These are phyloP conservation scores for Globisporangium sylvaticum DNA, from an alignment of 352 stramenopile genomes.

Conservation along the genomic window DNA sequence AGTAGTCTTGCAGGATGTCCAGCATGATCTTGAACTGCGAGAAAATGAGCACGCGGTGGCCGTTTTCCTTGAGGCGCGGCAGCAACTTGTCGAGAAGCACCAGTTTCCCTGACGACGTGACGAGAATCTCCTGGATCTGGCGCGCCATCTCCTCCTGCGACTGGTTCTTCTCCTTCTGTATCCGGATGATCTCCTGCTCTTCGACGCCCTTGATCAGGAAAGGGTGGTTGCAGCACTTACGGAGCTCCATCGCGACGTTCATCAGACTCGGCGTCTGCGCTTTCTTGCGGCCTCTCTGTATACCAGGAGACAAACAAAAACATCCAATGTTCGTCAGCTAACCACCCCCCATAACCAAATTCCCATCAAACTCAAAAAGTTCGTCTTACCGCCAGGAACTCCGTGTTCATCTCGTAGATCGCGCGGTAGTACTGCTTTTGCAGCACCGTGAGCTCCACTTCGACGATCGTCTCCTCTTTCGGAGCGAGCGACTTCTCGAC, in stretches of 20 bases:
- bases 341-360: not conserved
- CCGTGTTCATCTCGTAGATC: slow-evolving; percentile 92
- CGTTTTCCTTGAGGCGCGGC: slow-evolving; percentile 92
- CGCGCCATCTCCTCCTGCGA: slow-evolving; percentile 46
- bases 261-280: slow-evolving; percentile 81
- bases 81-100: slow-evolving; percentile 99
- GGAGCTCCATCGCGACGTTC: slow-evolving; percentile 93
- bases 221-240: slow-evolving; percentile 94
- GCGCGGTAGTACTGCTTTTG: slow-evolving; percentile 91
- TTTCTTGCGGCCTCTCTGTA: slow-evolving; percentile 54
- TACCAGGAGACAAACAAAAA: not conserved
- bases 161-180: slow-evolving; percentile 53
- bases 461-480: slow-evolving; percentile 89
- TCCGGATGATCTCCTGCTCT: slow-evolving; percentile 61
- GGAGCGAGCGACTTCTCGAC: slow-evolving; percentile 86
- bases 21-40: slow-evolving; percentile 99
- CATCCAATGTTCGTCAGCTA: not conserved
- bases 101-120: slow-evolving; percentile 96
- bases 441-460: slow-evolving; percentile 88
- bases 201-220: slow-evolving; percentile 91
- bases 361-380: not conserved
- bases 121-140: slow-evolving; percentile 85
- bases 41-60: slow-evolving; percentile 98
- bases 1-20: slow-evolving; percentile 99
- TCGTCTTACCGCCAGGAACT: slow-evolving; percentile 70